phyloP scores from a whole-genome alignment of 257 asterid species.

The Primulina tabacum region DNA sequence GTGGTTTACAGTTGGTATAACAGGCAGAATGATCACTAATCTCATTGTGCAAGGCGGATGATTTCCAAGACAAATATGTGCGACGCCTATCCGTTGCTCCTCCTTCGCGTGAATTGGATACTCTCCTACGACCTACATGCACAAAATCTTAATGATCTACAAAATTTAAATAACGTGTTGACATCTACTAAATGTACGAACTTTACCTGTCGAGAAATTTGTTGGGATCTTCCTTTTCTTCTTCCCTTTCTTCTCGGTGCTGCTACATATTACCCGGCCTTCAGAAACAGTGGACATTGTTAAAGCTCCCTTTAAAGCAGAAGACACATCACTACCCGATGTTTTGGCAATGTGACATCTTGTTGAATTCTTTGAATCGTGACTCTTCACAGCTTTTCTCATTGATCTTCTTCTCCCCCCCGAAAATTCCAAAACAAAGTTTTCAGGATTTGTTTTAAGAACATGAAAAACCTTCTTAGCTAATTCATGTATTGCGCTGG shows the following conservation, averaged over 20 bases:
- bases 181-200: background rate
- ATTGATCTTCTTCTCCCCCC: slow-evolving; percentile 69
- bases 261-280: slow-evolving; percentile 14
- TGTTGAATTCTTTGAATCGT: slow-evolving; percentile 35
- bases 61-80: slow-evolving; percentile 32
- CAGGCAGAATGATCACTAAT: slow-evolving; percentile 14
- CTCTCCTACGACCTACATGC: background rate
- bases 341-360: slow-evolving; percentile 19
- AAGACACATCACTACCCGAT: background rate
- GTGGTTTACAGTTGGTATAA: slow-evolving; percentile 21
- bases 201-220: slow-evolving; percentile 23
- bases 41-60: slow-evolving; percentile 8
- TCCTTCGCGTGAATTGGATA: slow-evolving; percentile 21
- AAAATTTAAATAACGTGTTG: background rate
- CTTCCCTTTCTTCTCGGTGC: slow-evolving; percentile 23
- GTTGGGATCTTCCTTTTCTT: slow-evolving; percentile 20
- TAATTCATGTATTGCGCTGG: slow-evolving; percentile 69
- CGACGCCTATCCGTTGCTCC: slow-evolving; percentile 39
- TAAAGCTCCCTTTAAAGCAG: slow-evolving; percentile 22
- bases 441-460: slow-evolving; percentile 59
- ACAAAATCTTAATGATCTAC: background rate
- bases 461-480: slow-evolving; percentile 74
- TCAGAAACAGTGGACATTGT: slow-evolving; percentile 29
- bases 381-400: slow-evolving; percentile 40
- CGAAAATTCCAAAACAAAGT: slow-evolving; percentile 52